phyloP scores from a whole-genome alignment of 1,284 basidiomycete species.

The Ceratobasidium sp. region DNA sequence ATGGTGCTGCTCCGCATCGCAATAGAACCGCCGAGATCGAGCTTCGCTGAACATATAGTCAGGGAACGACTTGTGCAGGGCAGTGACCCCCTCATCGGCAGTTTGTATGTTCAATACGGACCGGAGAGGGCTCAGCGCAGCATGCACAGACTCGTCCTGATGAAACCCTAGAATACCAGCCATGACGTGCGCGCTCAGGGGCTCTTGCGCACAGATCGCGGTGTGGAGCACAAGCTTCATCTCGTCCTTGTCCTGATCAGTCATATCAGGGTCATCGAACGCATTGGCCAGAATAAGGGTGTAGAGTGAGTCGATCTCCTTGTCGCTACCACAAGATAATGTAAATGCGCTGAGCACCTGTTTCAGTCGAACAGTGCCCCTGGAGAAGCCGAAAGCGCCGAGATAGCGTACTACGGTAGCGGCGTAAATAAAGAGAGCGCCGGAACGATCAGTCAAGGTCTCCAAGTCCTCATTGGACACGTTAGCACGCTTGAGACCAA shows the following conservation, averaged over 20 bases:
- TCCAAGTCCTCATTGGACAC: background rate
- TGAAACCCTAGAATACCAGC: background rate
- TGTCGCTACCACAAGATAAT: background rate
- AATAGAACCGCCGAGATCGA: background rate
- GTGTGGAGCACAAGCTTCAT: slow-evolving; percentile 4
- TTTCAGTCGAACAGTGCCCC: background rate
- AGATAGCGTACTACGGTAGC: slow-evolving; percentile 26
- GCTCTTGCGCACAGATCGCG: slow-evolving; percentile 18
- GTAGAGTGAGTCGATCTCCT: slow-evolving; percentile 5
- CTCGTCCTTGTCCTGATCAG: background rate
- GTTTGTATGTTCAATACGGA: slow-evolving; percentile 15
- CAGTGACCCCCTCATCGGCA: background rate
- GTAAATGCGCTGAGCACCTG: background rate
- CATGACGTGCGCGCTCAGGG: background rate
- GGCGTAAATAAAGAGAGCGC: slow-evolving; percentile 11
- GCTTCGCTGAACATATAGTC: background rate
- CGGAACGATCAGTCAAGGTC: background rate
- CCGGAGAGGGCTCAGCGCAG: background rate
- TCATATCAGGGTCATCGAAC: background rate
- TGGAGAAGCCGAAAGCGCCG: background rate
- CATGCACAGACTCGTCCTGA: background rate
- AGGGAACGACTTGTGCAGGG: slow-evolving; percentile 9
- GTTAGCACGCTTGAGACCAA: background rate
- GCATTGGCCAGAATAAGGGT: background rate
- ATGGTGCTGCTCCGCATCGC: background rate